Evolutionary conservation across 208 protist species (phyloP), one percentile per base, ranked within the genome.

Genomic region (Angomonas deanei): DNA sequence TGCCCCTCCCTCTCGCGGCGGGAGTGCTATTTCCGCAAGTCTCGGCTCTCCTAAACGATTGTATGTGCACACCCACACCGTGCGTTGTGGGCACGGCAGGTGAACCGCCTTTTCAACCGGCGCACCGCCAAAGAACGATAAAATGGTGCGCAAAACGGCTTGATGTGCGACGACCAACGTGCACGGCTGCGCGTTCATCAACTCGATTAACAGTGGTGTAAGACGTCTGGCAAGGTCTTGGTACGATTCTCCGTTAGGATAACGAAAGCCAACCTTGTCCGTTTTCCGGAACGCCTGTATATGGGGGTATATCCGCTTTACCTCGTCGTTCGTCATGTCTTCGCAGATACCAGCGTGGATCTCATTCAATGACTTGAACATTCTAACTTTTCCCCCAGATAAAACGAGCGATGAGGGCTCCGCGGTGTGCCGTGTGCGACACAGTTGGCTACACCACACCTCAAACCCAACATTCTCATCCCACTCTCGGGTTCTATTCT

Each of bases 281-380:
- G 62, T 74, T 55, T 88, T 72, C 0, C 87, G 73, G 53, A 87
- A 88, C 28, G 42, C 67, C 46, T 87, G 76, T 56, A 93, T 87
- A 30, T 68, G 70, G 0, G 87, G 87, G 58, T 89, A 90, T 8
- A 81, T 60, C 36, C 64, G 42, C 32, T 84, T 80, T 23, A 93
- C 68, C 42, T 93, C 87, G 5, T 91, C 79, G 58, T 87, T 88
- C 23, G 87, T 93, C 78, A 93, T 87, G 57, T 91, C 81, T 66
- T 93, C 87, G 47, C 87, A 93, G 52, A 93, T 84, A 24, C 87
- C 87, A 54, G 84, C 87, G 57, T 93, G 81, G 56, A 93, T 93
- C 64, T 93, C 87, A 70, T 93, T 93, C 23, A 93, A 64, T 3
- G 82, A 84, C 59, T 84, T 82, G 63, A 84, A 86, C 3, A 53